Evolutionary conservation across 169 alveolate genomes (phyloP).

Genomic region (Plasmodium vivax): DNA sequence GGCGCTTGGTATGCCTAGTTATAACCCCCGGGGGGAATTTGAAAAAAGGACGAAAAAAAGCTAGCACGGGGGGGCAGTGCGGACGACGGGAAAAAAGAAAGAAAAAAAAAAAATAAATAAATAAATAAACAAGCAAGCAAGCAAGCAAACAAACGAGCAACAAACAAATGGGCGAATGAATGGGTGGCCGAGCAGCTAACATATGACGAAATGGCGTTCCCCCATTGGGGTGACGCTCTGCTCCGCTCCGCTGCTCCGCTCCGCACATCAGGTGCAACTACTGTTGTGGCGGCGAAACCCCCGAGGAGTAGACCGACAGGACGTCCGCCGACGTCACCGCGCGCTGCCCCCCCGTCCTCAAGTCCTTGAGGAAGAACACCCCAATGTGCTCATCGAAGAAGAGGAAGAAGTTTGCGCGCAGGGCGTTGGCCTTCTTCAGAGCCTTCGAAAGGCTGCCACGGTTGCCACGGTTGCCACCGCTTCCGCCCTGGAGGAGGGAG

Average conservation of each 20-base stretch:
- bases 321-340: conserved; percentile 24
- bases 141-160: neutral
- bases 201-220: neutral
- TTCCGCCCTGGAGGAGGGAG: conserved; percentile 4
- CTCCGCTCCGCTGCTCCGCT: neutral
- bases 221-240: neutral
- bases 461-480: neutral
- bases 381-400: conserved; percentile 11
- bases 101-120: too few species aligned
- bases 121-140: too few species aligned
- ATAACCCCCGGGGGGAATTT: neutral
- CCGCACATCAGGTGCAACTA: neutral
- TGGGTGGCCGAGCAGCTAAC: neutral
- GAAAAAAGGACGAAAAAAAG: neutral
- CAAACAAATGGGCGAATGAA: neutral
- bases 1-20: neutral
- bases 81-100: neutral
- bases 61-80: neutral
- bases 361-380: conserved; percentile 10
- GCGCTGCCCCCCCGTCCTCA: conserved; percentile 42
- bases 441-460: conserved; percentile 36
- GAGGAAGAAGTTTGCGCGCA: conserved; percentile 14
- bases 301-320: neutral
- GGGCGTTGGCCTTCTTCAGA: conserved; percentile 46
- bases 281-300: neutral